phyloP scores from a whole-genome alignment of 495 filamentous ascomycete species.

The Penicillium waksmanii region DNA sequence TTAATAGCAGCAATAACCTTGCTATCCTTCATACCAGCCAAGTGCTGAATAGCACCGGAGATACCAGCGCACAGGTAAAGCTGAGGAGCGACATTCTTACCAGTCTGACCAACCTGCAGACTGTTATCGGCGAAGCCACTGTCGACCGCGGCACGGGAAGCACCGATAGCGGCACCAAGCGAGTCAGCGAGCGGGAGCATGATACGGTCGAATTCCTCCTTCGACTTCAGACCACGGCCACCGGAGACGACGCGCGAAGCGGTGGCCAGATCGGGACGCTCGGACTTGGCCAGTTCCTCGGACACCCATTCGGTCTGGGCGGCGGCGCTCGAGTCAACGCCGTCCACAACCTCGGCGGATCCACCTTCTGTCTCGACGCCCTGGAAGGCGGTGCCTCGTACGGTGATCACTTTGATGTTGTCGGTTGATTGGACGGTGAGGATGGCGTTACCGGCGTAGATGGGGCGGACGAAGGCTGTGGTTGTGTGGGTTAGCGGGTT shows the following conservation, averaged over 20 bases:
- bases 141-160: constrained; percentile 93
- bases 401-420: constrained; percentile 83
- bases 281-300: constrained; percentile 88
- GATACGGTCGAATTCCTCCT: constrained; percentile 91
- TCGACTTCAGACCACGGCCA: constrained; percentile 92
- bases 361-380: constrained; percentile 53
- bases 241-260: constrained; percentile 90
- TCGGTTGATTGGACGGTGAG: constrained; percentile 94
- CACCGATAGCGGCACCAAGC: constrained; percentile 90
- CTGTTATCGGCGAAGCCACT: constrained; percentile 99
- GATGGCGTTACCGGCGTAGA: constrained; percentile 97
- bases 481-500: constrained; percentile 21
- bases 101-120: constrained; percentile 96
- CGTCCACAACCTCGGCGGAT: constrained; percentile 51
- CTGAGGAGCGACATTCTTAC: constrained; percentile 96
- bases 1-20: constrained; percentile 99
- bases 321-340: constrained; percentile 63
- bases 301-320: constrained; percentile 84
- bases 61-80: constrained; percentile 95
- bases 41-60: constrained; percentile 94
- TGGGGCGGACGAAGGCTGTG: constrained; percentile 86
- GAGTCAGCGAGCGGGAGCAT: constrained; percentile 92
- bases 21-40: constrained; percentile 99
- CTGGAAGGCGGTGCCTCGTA: constrained; percentile 88
- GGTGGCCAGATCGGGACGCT: constrained; percentile 92